Evolutionary conservation across 2,329 filamentous ascomycete genomes (phyloP).

Genomic region (Diplodia mutila): DNA sequence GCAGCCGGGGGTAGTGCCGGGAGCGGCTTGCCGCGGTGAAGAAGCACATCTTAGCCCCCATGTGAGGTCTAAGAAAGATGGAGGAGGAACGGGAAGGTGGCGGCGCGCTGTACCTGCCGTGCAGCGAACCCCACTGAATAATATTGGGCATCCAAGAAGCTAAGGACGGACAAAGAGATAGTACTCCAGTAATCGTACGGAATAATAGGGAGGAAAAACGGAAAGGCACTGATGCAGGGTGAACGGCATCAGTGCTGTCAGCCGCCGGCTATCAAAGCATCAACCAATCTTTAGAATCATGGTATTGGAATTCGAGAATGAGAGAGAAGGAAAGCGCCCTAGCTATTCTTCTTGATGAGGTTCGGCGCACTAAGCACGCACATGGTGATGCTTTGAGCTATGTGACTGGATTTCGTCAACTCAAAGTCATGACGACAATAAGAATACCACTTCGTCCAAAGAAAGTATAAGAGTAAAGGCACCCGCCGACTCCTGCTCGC

Average conservation of each 20-base stretch:
- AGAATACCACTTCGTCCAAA: background rate
- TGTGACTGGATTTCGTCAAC: background rate
- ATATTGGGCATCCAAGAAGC: no score
- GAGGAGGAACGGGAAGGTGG: background rate
- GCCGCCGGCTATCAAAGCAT: background rate
- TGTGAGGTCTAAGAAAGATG: background rate
- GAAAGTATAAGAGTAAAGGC: background rate
- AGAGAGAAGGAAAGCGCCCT: background rate
- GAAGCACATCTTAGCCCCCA: background rate
- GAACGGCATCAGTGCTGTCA: background rate
- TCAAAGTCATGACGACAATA: background rate
- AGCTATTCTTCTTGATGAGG: background rate
- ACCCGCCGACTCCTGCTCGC: background rate
- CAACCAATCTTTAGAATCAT: background rate
- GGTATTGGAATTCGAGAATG: background rate
- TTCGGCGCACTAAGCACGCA: background rate
- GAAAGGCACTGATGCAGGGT: background rate
- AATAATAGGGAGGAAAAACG: background rate
- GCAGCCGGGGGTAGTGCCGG: constrained; percentile 5
- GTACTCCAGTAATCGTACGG: background rate
- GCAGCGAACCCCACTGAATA: background rate
- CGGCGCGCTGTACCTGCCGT: background rate
- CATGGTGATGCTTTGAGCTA: background rate
- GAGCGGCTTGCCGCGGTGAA: constrained; percentile 26
- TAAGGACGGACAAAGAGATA: background rate